These are phyloP conservation scores for Blastosporella zonata DNA, from an alignment of 1,284 basidiomycete species.

Conservation along the genomic window DNA sequence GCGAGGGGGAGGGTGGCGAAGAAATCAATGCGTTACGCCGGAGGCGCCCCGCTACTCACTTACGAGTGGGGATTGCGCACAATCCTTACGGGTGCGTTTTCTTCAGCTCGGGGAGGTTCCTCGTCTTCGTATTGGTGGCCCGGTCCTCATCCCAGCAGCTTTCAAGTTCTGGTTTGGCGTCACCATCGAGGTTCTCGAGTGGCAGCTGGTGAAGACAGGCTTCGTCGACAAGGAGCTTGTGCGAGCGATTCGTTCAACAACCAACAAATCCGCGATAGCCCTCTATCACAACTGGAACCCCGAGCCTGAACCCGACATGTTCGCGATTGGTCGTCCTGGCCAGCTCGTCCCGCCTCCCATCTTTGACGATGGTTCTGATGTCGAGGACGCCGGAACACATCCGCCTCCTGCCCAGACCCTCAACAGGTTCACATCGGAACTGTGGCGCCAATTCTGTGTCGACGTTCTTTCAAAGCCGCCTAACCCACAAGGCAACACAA, in stretches of 20 bases:
- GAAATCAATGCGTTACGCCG: background rate
- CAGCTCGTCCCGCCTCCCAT: slow-evolving; percentile 2
- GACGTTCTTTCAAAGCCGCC: slow-evolving; percentile 22
- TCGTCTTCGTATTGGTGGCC: slow-evolving; percentile 1
- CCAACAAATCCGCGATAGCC: slow-evolving; percentile 2
- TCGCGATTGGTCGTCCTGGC: slow-evolving; percentile 4
- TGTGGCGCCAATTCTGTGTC: slow-evolving; percentile 22
- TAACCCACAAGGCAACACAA: slow-evolving; percentile 8
- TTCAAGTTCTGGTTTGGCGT: slow-evolving; percentile 4
- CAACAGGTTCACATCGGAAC: slow-evolving; percentile 10
- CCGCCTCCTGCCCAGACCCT: slow-evolving; percentile 2
- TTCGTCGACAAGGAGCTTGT: background rate
- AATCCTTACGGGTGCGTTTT: slow-evolving; percentile 10
- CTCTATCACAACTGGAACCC: background rate
- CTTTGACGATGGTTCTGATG: slow-evolving; percentile 19
- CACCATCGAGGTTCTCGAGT: background rate
- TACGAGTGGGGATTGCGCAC: background rate
- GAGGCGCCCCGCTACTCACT: no score
- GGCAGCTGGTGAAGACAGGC: background rate
- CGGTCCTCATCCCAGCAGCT: background rate
- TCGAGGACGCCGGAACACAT: slow-evolving; percentile 4
- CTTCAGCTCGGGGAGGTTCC: background rate
- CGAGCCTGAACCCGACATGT: slow-evolving; percentile 1
- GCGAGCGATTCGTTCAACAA: background rate
- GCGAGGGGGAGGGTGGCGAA: background rate